These are phyloP conservation scores for Trichoderma koningii DNA, from an alignment of 2,329 filamentous ascomycete genomes.

Conservation along the genomic window DNA sequence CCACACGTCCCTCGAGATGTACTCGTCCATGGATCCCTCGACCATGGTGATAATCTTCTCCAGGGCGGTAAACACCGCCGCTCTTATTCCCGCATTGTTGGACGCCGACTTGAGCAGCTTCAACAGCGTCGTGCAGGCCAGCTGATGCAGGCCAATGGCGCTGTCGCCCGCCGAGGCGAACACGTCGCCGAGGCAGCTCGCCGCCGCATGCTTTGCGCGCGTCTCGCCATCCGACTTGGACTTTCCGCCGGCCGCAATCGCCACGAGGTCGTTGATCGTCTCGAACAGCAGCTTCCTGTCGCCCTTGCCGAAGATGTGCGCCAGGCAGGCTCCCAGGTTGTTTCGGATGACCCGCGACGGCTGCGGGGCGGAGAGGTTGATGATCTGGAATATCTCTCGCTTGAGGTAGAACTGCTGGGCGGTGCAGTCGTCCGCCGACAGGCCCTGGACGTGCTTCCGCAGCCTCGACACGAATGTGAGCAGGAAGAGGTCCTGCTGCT, in stretches of 20 bases:
- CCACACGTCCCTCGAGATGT: slow-evolving; percentile 85
- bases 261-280: slow-evolving; percentile 84
- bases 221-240: slow-evolving; percentile 73
- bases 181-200: slow-evolving; percentile 82
- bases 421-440: slow-evolving; percentile 78
- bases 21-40: slow-evolving; percentile 76
- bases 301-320: slow-evolving; percentile 78
- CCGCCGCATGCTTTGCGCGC: slow-evolving; percentile 81
- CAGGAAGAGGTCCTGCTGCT: slow-evolving; percentile 94
- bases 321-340: slow-evolving; percentile 82
- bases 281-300: slow-evolving; percentile 93
- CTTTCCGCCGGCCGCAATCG: slow-evolving; percentile 72
- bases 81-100: slow-evolving; percentile 78
- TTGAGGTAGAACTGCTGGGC: slow-evolving; percentile 90
- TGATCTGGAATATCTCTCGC: slow-evolving; percentile 89
- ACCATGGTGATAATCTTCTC: slow-evolving; percentile 77
- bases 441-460: slow-evolving; percentile 72
- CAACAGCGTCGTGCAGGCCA: slow-evolving; percentile 70
- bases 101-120: slow-evolving; percentile 79
- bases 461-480: slow-evolving; percentile 85
- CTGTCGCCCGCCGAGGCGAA: slow-evolving; percentile 94
- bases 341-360: slow-evolving; percentile 88
- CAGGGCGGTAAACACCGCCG: slow-evolving; percentile 73
- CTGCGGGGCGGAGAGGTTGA: slow-evolving; percentile 79
- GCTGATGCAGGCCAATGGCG: slow-evolving; percentile 77